A percentile compares a stretch with the other conserved stretches of the same genome.
Evolutionary conservation across 2,329 filamentous ascomycete genomes (phyloP).

Genomic region (Stagonosporopsis rhizophila): DNA sequence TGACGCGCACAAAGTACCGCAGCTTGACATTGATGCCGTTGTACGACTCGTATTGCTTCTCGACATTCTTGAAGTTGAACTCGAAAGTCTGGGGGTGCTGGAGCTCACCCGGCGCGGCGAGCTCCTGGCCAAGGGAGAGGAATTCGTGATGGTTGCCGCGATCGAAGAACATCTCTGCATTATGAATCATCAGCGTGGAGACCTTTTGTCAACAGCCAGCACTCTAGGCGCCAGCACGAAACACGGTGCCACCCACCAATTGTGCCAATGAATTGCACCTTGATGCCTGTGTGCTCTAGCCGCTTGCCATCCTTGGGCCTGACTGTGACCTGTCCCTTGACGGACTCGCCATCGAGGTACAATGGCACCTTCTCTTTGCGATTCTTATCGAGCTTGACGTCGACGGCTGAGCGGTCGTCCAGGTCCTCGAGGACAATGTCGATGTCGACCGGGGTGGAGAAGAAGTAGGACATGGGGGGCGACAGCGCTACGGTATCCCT

Average conservation of each 20-base stretch:
- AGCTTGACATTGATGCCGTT: slow-evolving; percentile 99
- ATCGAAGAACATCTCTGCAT: slow-evolving; percentile 97
- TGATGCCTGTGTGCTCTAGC: slow-evolving; percentile 97
- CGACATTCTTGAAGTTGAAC: slow-evolving; percentile 99
- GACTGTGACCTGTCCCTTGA: slow-evolving; percentile 94
- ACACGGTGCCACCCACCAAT: slow-evolving; percentile 69
- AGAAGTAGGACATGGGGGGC: slow-evolving; percentile 81
- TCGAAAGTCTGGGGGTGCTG: slow-evolving; percentile 98
- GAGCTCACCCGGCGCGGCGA: slow-evolving; percentile 94
- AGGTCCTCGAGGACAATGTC: slow-evolving; percentile 96
- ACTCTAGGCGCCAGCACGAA: slow-evolving; percentile 8
- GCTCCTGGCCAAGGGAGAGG: slow-evolving; percentile 93
- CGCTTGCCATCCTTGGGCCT: slow-evolving; percentile 97
- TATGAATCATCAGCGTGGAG: slow-evolving; percentile 20
- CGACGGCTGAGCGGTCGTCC: slow-evolving; percentile 93
- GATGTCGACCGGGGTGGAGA: slow-evolving; percentile 97
- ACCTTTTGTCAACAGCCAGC: background rate
- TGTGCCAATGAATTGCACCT: slow-evolving; percentile 98
- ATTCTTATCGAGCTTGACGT: slow-evolving; percentile 98
- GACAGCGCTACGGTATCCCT: slow-evolving; percentile 4
- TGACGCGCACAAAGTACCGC: slow-evolving; percentile 97
- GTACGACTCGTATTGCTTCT: slow-evolving; percentile 99
- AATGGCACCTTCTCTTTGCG: slow-evolving; percentile 94
- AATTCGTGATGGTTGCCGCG: slow-evolving; percentile 99
- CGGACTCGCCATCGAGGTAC: slow-evolving; percentile 97